These are phyloP conservation scores for Hypoxylon lienhwacheense DNA, from an alignment of 495 filamentous ascomycete genomes.

Conservation along the genomic window DNA sequence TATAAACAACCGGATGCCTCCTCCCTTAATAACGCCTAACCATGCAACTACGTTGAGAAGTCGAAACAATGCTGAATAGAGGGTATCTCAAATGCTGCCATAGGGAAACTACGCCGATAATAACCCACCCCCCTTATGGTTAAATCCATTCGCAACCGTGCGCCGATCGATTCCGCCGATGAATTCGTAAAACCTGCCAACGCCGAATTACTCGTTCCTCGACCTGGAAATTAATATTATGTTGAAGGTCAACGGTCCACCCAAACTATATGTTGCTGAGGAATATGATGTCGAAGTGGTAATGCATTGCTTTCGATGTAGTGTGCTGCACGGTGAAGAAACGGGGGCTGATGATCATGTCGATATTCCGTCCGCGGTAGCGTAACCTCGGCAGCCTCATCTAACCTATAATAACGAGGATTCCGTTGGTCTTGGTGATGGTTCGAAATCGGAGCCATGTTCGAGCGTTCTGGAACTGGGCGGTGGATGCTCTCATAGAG, in stretches of 20 bases:
- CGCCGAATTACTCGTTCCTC: background rate
- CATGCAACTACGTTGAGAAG: constrained; percentile 19
- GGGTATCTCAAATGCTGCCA: constrained; percentile 28
- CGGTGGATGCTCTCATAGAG: constrained; percentile 3
- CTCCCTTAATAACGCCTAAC: constrained; percentile 27
- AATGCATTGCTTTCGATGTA: constrained; percentile 19
- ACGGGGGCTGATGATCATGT: constrained; percentile 8
- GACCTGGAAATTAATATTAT: background rate
- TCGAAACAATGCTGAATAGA: background rate
- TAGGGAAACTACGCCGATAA: constrained; percentile 5
- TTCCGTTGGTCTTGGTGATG: constrained; percentile 6
- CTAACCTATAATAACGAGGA: background rate
- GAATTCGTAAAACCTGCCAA: background rate
- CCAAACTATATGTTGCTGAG: constrained; percentile 23
- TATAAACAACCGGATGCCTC: constrained; percentile 11
- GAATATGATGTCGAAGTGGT: constrained; percentile 13
- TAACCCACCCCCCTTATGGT: constrained; percentile 1
- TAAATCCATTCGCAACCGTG: background rate
- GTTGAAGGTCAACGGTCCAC: constrained; percentile 16
- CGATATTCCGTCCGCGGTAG: constrained; percentile 11
- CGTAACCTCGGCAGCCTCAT: background rate
- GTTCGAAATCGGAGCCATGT: background rate
- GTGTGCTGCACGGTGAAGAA: constrained; percentile 16
- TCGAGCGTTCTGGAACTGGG: constrained; percentile 1
- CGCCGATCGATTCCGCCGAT: background rate